A percentile compares a stretch with the other conserved stretches of the same genome.
These are phyloP conservation scores for Calonectria montana DNA, from an alignment of 2,329 filamentous ascomycete genomes.

Conservation along the genomic window DNA sequence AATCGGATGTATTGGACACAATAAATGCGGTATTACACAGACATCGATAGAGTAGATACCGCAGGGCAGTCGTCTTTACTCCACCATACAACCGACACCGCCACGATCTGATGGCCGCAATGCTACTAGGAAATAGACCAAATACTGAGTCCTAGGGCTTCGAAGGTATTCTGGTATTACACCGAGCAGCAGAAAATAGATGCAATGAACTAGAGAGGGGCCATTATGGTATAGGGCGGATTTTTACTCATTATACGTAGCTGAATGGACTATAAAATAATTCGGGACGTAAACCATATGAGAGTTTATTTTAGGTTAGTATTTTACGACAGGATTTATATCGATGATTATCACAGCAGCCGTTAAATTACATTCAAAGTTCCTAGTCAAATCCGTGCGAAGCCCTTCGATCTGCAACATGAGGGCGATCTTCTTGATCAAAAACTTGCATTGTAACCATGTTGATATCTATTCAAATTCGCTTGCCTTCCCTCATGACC, in stretches of 20 bases:
- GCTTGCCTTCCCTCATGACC: not conserved
- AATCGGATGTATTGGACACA: no score
- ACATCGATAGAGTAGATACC: not conserved
- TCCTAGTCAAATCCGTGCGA: no score
- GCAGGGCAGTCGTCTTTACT: not conserved
- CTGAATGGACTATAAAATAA: not conserved
- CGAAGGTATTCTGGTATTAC: not conserved
- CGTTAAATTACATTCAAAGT: no score
- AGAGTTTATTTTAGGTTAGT: no score
- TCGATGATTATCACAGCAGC: no score
- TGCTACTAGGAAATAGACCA: not conserved
- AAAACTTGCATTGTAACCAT: not conserved
- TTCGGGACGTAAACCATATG: no score
- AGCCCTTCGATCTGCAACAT: no score
- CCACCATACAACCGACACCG: not conserved
- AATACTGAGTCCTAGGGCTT: not conserved
- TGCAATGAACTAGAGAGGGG: not conserved
- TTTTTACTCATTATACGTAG: not conserved
- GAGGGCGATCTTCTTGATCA: no score
- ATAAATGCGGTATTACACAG: no score
- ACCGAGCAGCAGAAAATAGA: not conserved
- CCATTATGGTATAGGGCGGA: not conserved
- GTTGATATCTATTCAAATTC: not conserved
- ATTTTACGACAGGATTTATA: no score
- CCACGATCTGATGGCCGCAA: not conserved